Conservation (phyloP, 345 rosid species). For the Euphorbia lathyris region DNA sequence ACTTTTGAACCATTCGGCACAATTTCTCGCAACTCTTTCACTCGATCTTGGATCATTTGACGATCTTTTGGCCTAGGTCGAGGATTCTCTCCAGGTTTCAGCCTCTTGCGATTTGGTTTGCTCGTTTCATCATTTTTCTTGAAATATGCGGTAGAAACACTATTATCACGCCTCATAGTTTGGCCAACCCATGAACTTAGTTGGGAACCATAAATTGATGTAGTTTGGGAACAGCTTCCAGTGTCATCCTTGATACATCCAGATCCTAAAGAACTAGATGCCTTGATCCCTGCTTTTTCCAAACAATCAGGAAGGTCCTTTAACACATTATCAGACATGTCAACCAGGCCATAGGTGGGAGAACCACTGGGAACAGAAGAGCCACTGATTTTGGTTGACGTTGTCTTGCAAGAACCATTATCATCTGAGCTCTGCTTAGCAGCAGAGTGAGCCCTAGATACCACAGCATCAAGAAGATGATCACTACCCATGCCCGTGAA, state of each 20-base stretch:
- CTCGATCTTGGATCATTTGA: slow-evolving; percentile 98
- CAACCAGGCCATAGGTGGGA: slow-evolving; percentile 25
- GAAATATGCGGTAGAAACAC: slow-evolving; percentile 57
- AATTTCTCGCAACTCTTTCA: slow-evolving; percentile 94
- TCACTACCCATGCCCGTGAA: slow-evolving; percentile 41
- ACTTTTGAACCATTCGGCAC: slow-evolving; percentile 95
- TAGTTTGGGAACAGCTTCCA: slow-evolving; percentile 46
- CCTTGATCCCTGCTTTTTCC: slow-evolving; percentile 36
- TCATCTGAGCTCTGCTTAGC: slow-evolving; percentile 77
- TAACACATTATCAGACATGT: slow-evolving; percentile 37
- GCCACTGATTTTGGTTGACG: slow-evolving; percentile 60
- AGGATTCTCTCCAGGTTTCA: slow-evolving; percentile 90
- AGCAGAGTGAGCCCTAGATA: slow-evolving; percentile 50
- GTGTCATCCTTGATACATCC: slow-evolving; percentile 41
- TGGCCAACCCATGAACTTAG: slow-evolving; percentile 82
- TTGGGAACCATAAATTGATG: slow-evolving; percentile 65
- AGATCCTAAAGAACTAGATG: slow-evolving; percentile 42
- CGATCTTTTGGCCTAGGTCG: slow-evolving; percentile 99
- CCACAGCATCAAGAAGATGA: slow-evolving; percentile 93
- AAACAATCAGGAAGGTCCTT: slow-evolving; percentile 36
- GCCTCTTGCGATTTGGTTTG: slow-evolving; percentile 77
- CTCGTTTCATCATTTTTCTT: slow-evolving; percentile 58
- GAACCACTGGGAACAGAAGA: slow-evolving; percentile 51
- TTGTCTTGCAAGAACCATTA: slow-evolving; percentile 60
- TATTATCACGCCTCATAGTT: slow-evolving; percentile 45